phyloP scores from a whole-genome alignment of 2,329 filamentous ascomycete species.

The Neoscytalidium dimidiatum region DNA sequence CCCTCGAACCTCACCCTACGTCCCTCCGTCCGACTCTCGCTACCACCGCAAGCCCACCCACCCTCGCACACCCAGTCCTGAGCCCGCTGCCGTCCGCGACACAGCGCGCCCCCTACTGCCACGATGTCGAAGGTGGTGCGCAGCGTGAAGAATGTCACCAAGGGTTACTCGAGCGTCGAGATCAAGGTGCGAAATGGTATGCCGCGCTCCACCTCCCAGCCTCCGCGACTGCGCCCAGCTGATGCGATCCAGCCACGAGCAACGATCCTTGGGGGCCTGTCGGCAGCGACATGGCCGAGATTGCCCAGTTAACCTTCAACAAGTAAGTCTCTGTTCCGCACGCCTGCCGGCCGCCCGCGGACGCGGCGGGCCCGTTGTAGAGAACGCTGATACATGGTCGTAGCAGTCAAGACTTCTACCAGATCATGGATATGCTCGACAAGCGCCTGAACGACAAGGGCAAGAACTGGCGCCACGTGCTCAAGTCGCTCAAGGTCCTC shows the following conservation, averaged over 20 bases:
- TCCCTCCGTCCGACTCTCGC: background rate
- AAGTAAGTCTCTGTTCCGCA: slow-evolving; percentile 63
- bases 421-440: slow-evolving; percentile 99
- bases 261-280: slow-evolving; percentile 99
- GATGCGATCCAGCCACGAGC: slow-evolving; percentile 72
- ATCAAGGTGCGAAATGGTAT: slow-evolving; percentile 72
- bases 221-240: slow-evolving; percentile 26
- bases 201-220: slow-evolving; percentile 13
- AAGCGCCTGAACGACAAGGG: slow-evolving; percentile 98
- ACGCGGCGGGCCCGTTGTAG: background rate
- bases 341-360: background rate
- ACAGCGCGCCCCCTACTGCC: slow-evolving; percentile 12
- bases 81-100: slow-evolving; percentile 1
- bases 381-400: slow-evolving; percentile 29
- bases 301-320: slow-evolving; percentile 96
- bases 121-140: slow-evolving; percentile 95
- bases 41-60: background rate
- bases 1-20: slow-evolving; percentile 21
- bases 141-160: slow-evolving; percentile 99
- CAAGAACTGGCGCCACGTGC: slow-evolving; percentile 98
- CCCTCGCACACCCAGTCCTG: background rate
- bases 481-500: slow-evolving; percentile 95
- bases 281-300: slow-evolving; percentile 97
- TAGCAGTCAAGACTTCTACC: slow-evolving; percentile 95
- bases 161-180: slow-evolving; percentile 94